These are phyloP conservation scores for Aegilops bicornis DNA, from an alignment of 176 grass and related monocot genomes.

Conservation along the genomic window DNA sequence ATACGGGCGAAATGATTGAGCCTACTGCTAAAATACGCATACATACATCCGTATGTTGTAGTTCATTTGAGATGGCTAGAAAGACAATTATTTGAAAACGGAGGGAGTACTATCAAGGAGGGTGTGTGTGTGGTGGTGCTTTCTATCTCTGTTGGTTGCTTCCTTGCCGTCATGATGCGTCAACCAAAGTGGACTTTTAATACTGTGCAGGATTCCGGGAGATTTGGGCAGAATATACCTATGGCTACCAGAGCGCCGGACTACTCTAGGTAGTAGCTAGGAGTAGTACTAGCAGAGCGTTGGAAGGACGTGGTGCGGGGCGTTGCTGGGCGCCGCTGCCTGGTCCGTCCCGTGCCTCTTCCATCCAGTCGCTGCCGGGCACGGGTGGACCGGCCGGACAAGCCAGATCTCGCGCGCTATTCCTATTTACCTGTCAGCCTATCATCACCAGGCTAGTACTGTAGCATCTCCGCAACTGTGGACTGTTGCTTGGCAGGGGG, in stretches of 20 bases:
- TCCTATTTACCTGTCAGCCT: not conserved
- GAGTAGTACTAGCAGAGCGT: not conserved
- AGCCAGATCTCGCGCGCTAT: not conserved
- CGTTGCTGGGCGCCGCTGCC: not conserved
- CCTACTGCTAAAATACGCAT: too few relatives aligned
- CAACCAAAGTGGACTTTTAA: not conserved
- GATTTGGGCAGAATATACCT: not conserved
- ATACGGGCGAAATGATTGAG: too few relatives aligned
- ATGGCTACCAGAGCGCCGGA: not conserved
- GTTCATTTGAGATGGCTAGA: too few relatives aligned
- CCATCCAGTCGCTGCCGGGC: not conserved
- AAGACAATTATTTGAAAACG: too few relatives aligned
- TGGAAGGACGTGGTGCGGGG: constrained; percentile 18
- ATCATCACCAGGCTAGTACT: too few relatives aligned
- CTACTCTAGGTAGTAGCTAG: too few relatives aligned
- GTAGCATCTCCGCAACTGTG: too few relatives aligned
- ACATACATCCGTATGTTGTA: too few relatives aligned
- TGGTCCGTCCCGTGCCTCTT: not conserved
- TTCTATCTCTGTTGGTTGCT: too few relatives aligned
- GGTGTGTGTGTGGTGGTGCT: not conserved
- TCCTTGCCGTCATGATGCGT: not conserved
- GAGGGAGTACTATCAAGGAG: too few relatives aligned
- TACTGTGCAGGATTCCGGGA: not conserved
- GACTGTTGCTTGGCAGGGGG: too few relatives aligned
- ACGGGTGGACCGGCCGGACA: not conserved